phyloP scores from a whole-genome alignment of 768 basidiomycete genomes.

The Termitomyces sp. region DNA sequence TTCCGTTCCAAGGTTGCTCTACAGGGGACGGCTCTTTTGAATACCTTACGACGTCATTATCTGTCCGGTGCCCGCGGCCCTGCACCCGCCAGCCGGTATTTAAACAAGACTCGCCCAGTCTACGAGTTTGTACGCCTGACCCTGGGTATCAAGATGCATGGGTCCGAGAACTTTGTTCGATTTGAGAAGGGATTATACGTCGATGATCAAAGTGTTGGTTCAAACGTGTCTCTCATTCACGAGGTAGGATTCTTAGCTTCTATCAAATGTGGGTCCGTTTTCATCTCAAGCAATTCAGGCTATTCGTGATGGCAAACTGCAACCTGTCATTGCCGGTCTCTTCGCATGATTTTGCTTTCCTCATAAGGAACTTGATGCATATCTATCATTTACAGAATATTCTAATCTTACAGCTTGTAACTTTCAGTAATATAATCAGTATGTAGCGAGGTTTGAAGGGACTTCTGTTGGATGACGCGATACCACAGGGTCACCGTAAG shows the following conservation, averaged over 20 bases:
- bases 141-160: conserved; percentile 78
- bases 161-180: conserved; percentile 59
- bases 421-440: background rate
- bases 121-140: conserved; percentile 74
- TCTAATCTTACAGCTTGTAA: background rate
- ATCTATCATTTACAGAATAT: background rate
- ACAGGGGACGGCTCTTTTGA: conserved; percentile 39
- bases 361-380: background rate
- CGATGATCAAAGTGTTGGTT: conserved; percentile 64
- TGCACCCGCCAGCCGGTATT: conserved; percentile 60
- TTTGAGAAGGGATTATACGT: conserved; percentile 61
- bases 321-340: conserved; percentile 33
- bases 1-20: conserved; percentile 53
- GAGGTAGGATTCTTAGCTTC: conserved; percentile 43
- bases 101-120: conserved; percentile 63
- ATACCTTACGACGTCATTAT: conserved; percentile 47
- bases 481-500: too few species aligned
- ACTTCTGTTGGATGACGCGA: too few species aligned
- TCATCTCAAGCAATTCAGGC: conserved; percentile 23
- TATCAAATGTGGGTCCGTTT: background rate
- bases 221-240: conserved; percentile 68
- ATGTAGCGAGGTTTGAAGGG: too few species aligned
- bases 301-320: conserved; percentile 49
- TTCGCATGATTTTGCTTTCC: conserved; percentile 16
- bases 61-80: conserved; percentile 51